Evolutionary conservation across 192 early-diverging fungal species (phyloP).

Genomic region (Rhizoclosmatium globosum): DNA sequence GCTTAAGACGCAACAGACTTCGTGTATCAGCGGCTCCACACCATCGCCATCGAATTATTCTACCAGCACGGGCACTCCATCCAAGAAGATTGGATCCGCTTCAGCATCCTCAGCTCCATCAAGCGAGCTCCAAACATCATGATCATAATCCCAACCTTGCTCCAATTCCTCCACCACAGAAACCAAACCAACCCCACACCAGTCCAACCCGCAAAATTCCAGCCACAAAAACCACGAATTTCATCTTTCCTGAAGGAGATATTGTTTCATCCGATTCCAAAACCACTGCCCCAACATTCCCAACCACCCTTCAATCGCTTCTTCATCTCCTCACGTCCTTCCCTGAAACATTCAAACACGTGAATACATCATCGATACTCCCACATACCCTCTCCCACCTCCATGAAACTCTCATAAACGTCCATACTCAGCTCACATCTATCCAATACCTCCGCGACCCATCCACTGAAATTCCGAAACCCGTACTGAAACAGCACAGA

Average conservation of each 20-base stretch:
- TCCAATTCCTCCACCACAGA: slow-evolving; percentile 7
- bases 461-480: not conserved
- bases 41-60: not conserved
- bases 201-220: not conserved
- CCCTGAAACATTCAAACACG: not conserved
- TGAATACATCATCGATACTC: not conserved
- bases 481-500: slow-evolving; percentile 20
- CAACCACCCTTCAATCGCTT: not conserved
- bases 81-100: slow-evolving; percentile 22
- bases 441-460: slow-evolving; percentile 27
- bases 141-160: not conserved
- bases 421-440: not conserved
- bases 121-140: not conserved
- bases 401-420: not conserved
- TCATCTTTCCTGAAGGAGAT: not conserved
- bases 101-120: not conserved
- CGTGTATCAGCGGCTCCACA: not conserved
- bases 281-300: not conserved
- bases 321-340: not conserved
- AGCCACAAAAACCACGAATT: not conserved
- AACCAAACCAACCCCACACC: slow-evolving; percentile 9
- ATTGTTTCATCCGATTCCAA: not conserved
- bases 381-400: not conserved
- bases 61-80: not conserved
- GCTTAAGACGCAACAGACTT: not conserved